phyloP scores from a whole-genome alignment of 2,329 filamentous ascomycete species.

The Aureobasidium uvarum region DNA sequence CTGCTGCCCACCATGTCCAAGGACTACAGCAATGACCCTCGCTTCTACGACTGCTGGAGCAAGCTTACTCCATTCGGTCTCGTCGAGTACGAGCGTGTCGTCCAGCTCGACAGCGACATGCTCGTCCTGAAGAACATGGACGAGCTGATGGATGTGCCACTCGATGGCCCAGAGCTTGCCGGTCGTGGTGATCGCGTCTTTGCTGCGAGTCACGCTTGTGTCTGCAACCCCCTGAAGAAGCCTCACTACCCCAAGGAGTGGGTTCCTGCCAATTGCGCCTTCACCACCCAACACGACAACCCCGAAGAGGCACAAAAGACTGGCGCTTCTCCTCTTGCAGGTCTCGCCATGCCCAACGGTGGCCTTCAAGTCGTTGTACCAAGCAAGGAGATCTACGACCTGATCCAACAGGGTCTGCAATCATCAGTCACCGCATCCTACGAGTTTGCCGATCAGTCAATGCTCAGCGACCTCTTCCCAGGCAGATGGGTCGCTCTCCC shows the following conservation, averaged over 20 bases:
- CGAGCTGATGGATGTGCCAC: slow-evolving; percentile 78
- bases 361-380: slow-evolving; percentile 63
- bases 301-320: slow-evolving; percentile 53
- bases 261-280: slow-evolving; percentile 61
- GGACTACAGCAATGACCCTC: slow-evolving; percentile 72
- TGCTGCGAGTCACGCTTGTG: slow-evolving; percentile 78
- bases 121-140: slow-evolving; percentile 82
- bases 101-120: slow-evolving; percentile 89
- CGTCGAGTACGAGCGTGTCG: slow-evolving; percentile 71
- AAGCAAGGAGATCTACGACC: slow-evolving; percentile 52
- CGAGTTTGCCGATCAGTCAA: slow-evolving; percentile 61
- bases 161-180: slow-evolving; percentile 58
- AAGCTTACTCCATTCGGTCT: slow-evolving; percentile 79
- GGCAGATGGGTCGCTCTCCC: slow-evolving; percentile 59
- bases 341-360: slow-evolving; percentile 59
- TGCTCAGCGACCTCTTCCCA: slow-evolving; percentile 57
- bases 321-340: slow-evolving; percentile 52
- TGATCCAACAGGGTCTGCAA: slow-evolving; percentile 51
- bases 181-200: slow-evolving; percentile 66
- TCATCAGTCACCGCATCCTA: slow-evolving; percentile 48
- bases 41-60: slow-evolving; percentile 89
- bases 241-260: slow-evolving; percentile 75
- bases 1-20: slow-evolving; percentile 64
- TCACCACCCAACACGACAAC: slow-evolving; percentile 55
- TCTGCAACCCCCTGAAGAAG: slow-evolving; percentile 79